Base-by-base conservation (phyloP, 2,329 filamentous ascomycete species). In the Sclerotinia spermophila region DNA sequence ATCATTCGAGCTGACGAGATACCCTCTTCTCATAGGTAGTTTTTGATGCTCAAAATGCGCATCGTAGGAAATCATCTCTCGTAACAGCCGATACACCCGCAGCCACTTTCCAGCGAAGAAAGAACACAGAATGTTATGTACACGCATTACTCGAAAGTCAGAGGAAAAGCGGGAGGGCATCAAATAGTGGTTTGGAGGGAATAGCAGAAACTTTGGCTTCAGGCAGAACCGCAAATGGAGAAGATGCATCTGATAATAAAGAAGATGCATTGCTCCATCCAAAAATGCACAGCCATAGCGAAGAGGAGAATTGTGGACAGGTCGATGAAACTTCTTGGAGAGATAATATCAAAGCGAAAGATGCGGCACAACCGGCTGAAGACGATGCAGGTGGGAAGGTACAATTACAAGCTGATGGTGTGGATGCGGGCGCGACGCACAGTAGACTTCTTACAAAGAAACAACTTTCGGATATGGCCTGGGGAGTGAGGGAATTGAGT, bases 401-500 rank as follows among this genome's bases (percentile, higher is more conserved):
- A 15, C 71, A 73, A 38, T 30, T 72, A 13, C 45, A 72, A 30
- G 24, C 69, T 17, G 74, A 60, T n/a, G 53, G 60, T 6, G 10
- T 51, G 30, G 73, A 78, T 24, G 64, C 67, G n/a, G 71, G 71
- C 35, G 72, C 71, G 4, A 70, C 75, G 75, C 85, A 87, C 77
- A 89, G 86, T 71, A 87, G 95, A n/a, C 87, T 97, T 65, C 85
- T 98, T 75, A 97, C 94, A 1, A 98, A 98, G 83, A 94, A 92
- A 80, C 93, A 99, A 81, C 85, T 99, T 56, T 94, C 92, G 21
- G 96, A 98, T 77, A 98, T 99, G 95, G 94, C 95, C 0, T 94
- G 95, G 89, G 94, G 95, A 38, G 96, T 98, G 71, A 86, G 96
- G 62, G 93, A 97, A 81, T 83, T 99, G 71, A 95, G 92, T 42